Base-by-base conservation (phyloP, 1,284 basidiomycete genomes). In the Pseudozyma hubeiensis region DNA sequence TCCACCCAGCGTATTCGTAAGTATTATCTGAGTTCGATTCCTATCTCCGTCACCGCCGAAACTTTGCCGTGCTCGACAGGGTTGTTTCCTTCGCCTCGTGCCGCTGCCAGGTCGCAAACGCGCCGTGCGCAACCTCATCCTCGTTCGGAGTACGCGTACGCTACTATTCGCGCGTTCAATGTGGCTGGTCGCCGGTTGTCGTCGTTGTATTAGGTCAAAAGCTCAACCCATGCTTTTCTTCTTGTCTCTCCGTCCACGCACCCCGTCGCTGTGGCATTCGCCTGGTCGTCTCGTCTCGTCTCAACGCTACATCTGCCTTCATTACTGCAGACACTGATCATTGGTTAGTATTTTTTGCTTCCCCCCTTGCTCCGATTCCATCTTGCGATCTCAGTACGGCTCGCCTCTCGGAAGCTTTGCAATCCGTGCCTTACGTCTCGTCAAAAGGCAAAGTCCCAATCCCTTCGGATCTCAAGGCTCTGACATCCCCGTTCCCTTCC, bases 1-100 rank as follows among this genome's bases (percentile, higher is more conserved):
- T n/a, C 77, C 78, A 4, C 69, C 78, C 8, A 78, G 76, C 55
- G 77, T 79, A 30, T 80, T 80, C 55, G 77, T 80, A 73, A 80
- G 78, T 80, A 41, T 17, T 13, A 2, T n/a, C 9, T 24, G 2
- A n/a, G 11, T 19, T 19, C 33, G 2, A 3, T 10, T 29, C 16
- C 3, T n/a, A 44, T 24, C 33, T 14, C 29, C 35, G 9, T 10
- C 33, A 10, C 11, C 19, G 19, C 24, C 10, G 13, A 29, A 24
- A 5, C 43, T 17, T 29, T 46, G 44, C 34, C 48, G 17, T 50
- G 35, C 48, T 50, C 29, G 24, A 24, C 24, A 24, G 24, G 24
- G 24, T 24, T 24, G 24, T 24, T 24, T 24, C 24, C 24, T 24
- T 24, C 24, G 24, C 24, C 24, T 24, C 24, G 24, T 24, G 24